These are phyloP conservation scores for Zoysia matrella DNA, from an alignment of 202 grass and related monocot species.

Conservation along the genomic window DNA sequence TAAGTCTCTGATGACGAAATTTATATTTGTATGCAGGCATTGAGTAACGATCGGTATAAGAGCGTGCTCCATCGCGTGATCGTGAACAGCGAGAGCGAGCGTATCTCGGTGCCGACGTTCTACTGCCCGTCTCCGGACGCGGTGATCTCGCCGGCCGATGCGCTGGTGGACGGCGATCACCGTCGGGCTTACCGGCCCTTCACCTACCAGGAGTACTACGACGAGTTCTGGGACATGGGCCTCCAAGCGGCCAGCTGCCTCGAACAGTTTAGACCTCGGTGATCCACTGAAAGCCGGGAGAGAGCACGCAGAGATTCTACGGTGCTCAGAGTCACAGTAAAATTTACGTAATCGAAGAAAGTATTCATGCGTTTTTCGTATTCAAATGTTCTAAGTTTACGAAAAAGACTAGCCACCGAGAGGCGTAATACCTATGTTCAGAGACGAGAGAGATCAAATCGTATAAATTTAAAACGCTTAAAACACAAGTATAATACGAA, in stretches of 20 bases:
- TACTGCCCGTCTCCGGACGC: constrained; percentile 79
- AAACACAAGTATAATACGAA: no score
- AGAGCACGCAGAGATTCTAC: background rate
- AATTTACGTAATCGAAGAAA: no score
- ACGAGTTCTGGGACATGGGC: constrained; percentile 77
- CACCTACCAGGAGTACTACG: constrained; percentile 78
- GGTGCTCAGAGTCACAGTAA: no score
- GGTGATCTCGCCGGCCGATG: constrained; percentile 57
- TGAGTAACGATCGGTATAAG: constrained; percentile 85
- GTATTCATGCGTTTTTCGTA: no score
- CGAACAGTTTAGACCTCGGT: constrained; percentile 59
- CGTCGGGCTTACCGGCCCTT: constrained; percentile 63
- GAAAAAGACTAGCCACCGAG: no score
- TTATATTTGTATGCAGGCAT: constrained; percentile 37
- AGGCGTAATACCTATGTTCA: no score
- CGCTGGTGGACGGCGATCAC: constrained; percentile 55
- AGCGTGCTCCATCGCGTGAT: constrained; percentile 85
- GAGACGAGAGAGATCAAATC: no score
- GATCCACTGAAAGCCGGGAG: background rate
- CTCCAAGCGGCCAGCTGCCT: constrained; percentile 73
- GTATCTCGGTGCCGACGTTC: constrained; percentile 92
- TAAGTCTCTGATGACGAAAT: background rate
- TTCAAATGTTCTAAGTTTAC: no score
- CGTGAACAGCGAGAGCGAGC: constrained; percentile 77
- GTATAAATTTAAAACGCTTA: no score